Evolutionary conservation across 2,329 filamentous ascomycete species (phyloP), one percentile per base, ranked within the genome.

Genomic region (Akanthomyces lecanii): DNA sequence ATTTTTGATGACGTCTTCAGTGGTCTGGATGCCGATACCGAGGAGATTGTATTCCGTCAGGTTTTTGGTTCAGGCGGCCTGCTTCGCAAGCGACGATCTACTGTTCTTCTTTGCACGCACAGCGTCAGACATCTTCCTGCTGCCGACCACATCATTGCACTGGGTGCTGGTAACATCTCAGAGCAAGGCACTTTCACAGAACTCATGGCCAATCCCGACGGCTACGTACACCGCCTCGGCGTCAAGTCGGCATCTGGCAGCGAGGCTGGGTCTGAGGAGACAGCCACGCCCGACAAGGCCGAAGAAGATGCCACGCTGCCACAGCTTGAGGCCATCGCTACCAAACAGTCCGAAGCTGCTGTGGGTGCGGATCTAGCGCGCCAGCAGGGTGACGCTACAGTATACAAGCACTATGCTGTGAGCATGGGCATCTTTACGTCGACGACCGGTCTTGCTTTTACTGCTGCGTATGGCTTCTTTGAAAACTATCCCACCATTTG

Each of bases 81-180:
- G 69, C 69, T 21, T 69, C 72, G 73, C 21, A 69, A 67, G 8
- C 66, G 74, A 6, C 71, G 72, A 0, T 71, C 71, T 1, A 82
- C 80, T 1, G 76, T 77, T 0, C 62, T 85, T 0, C 69, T 84
- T 1, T 71, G 74, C 48, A 74, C 71, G 0, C 73, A 76, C 48
- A 72, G 72, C 0, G 65, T 75, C 5, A 67, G 69, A 0, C 70
- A 73, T 52, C 60, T 78, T 4, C 71, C 74, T 0, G 66, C 67
- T 42, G 78, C 72, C 61, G 79, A 84, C 51, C 76, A 81, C 40
- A 77, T 84, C 8, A 76, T 84, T 45, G 79, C 77, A 0, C 74
- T 85, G 0, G 75, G 74, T 0, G 42, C 66, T 0, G 73, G 57
- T 10, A 42, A 10, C 5, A 76, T 83, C 1, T 69, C 77, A 0